Conservation (phyloP, 441 rosid species). For the Monsonia emarginata region DNA sequence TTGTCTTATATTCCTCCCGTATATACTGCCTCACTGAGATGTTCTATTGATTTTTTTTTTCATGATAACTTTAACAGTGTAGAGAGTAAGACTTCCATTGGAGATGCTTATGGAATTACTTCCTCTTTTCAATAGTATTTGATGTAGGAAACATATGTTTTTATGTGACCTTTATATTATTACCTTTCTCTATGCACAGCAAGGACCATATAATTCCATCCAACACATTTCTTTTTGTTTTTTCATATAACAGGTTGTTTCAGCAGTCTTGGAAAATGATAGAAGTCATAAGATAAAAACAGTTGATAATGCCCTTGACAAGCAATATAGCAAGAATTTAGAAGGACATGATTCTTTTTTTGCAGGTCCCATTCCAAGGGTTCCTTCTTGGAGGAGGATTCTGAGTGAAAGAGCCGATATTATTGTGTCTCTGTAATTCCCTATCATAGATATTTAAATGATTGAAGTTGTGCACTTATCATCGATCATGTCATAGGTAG, state of each 20-base stretch:
- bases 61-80: background rate
- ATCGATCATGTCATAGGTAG: slow-evolving; percentile 16
- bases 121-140: background rate
- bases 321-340: slow-evolving; percentile 38
- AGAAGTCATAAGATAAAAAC: slow-evolving; percentile 28
- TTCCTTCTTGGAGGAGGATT: slow-evolving; percentile 69
- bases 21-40: background rate
- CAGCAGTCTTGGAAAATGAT: slow-evolving; percentile 79
- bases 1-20: too few relatives aligned
- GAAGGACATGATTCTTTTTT: slow-evolving; percentile 43
- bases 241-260: slow-evolving; percentile 53
- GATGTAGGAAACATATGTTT: background rate
- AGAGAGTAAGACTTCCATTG: background rate
- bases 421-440: slow-evolving; percentile 53
- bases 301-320: slow-evolving; percentile 6
- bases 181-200: background rate
- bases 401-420: slow-evolving; percentile 72
- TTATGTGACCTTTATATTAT: background rate
- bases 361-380: slow-evolving; percentile 30
- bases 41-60: too few relatives aligned
- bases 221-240: slow-evolving; percentile 8
- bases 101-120: background rate
- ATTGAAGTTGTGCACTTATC: background rate
- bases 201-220: background rate
- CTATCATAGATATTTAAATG: background rate